Conservation (phyloP, 768 basidiomycete genomes). For the Mycena metata region DNA sequence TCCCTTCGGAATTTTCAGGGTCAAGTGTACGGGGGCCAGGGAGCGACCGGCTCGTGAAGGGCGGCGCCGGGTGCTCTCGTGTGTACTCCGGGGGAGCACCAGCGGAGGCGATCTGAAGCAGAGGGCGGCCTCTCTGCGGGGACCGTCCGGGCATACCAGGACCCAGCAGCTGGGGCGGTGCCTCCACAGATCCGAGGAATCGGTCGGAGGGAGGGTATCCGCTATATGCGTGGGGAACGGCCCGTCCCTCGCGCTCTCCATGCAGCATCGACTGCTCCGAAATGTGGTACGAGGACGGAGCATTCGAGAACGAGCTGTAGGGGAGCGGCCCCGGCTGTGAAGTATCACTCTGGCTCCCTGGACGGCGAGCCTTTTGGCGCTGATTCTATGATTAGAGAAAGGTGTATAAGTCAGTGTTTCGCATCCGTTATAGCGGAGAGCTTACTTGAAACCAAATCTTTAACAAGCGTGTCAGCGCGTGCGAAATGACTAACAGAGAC, state of each 20-base stretch:
- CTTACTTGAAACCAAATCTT: slow-evolving; percentile 94
- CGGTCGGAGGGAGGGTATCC: slow-evolving; percentile 46
- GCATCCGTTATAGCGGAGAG: slow-evolving; percentile 28
- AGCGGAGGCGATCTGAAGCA: slow-evolving; percentile 26
- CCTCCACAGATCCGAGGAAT: slow-evolving; percentile 49
- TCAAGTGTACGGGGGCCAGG: slow-evolving; percentile 31
- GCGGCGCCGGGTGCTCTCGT: slow-evolving; percentile 28
- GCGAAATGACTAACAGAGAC: slow-evolving; percentile 29
- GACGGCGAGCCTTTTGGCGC: slow-evolving; percentile 87
- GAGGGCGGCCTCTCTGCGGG: slow-evolving; percentile 41
- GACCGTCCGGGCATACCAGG: slow-evolving; percentile 66
- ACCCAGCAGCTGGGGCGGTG: slow-evolving; percentile 60
- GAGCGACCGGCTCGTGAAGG: slow-evolving; percentile 30
- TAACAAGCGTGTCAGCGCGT: slow-evolving; percentile 31
- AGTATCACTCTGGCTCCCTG: slow-evolving; percentile 70
- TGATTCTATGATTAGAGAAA: slow-evolving; percentile 71
- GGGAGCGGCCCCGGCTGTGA: slow-evolving; percentile 69
- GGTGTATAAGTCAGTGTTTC: slow-evolving; percentile 42
- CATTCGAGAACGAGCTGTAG: slow-evolving; percentile 72
- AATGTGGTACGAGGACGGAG: slow-evolving; percentile 49
- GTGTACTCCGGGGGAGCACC: not conserved
- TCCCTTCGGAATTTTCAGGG: slow-evolving; percentile 13
- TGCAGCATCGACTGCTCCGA: slow-evolving; percentile 38
- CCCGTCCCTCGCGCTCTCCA: slow-evolving; percentile 31
- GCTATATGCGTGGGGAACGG: slow-evolving; percentile 34